phyloP scores from a whole-genome alignment of 768 basidiomycete species.

The Panus rudis region DNA sequence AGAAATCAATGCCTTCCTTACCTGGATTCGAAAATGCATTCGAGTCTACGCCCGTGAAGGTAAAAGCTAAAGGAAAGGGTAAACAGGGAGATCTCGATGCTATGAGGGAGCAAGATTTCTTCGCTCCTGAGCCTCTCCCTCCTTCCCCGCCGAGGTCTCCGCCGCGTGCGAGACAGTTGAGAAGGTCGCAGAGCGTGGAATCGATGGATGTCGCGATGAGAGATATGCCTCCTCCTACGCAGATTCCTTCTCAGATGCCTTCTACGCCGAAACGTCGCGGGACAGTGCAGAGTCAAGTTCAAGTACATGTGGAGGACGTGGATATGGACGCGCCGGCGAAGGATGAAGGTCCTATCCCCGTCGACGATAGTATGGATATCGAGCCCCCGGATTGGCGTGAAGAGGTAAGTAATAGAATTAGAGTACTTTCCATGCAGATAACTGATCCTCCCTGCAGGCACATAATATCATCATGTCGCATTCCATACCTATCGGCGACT shows the following conservation, averaged over 20 bases:
- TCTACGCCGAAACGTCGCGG: too few relatives aligned
- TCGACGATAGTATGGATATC: slow-evolving; percentile 16
- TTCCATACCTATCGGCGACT: slow-evolving; percentile 26
- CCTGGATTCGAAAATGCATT: background rate
- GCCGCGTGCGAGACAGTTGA: background rate
- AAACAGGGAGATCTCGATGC: slow-evolving; percentile 1
- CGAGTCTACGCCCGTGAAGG: slow-evolving; percentile 1
- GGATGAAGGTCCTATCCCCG: slow-evolving; percentile 23
- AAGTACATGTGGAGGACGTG: slow-evolving; percentile 11
- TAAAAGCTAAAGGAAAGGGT: slow-evolving; percentile 16
- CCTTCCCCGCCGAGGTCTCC: slow-evolving; percentile 22
- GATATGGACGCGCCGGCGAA: slow-evolving; percentile 21
- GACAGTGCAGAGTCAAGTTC: too few relatives aligned
- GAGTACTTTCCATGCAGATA: background rate
- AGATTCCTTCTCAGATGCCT: slow-evolving; percentile 1
- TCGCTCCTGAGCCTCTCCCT: slow-evolving; percentile 5
- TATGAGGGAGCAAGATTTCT: slow-evolving; percentile 9
- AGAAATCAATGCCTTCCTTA: too few relatives aligned
- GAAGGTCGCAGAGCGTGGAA: background rate
- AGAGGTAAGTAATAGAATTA: slow-evolving; percentile 36
- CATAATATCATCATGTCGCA: slow-evolving; percentile 58
- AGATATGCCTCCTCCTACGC: background rate
- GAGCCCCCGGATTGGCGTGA: slow-evolving; percentile 44
- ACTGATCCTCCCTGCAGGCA: slow-evolving; percentile 33
- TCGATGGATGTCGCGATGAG: background rate